Evolutionary conservation across 768 basidiomycete genomes (phyloP), one percentile per base, ranked within the genome.

Genomic region (Agaricus sinodeliciosus): DNA sequence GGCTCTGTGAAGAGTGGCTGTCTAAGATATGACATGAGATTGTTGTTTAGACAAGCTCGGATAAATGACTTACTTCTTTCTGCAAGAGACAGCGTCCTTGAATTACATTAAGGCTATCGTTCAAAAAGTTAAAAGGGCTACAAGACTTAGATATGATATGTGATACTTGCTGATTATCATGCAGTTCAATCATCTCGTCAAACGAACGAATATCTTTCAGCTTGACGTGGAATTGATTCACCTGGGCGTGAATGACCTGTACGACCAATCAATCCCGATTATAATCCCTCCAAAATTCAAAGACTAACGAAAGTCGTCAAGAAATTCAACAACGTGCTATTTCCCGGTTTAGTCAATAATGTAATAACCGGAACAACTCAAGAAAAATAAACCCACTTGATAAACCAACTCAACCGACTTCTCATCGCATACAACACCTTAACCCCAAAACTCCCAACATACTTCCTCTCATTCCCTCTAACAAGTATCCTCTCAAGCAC

Each of bases 371-470:
- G 19, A n/a, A 16, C 55, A 54, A 40, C 27, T 26, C 36, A 49
- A 31, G 22, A 3, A 28, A 16, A n/a, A 15, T 8, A 39, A n/a
- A 75, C 85, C 59, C 61, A 90, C 90, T 87, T 90, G 63, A 87
- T 77, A 59, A 91, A 87, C 90, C 90, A 93, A 53, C 85, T 85
- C 54, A 93, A 59, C 51, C 84, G 82, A 58, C 83, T 81, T 56
- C 89, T 70, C 74, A 90, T 78, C 0, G 85, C 85, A 63, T 88
- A 89, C 59, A 91, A 83, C 12, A 74, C 74, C 67, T 88, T 90
- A 60, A 85, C 52, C 48, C 82, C 81, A 7, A 31, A 31, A 18
- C 67, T 69, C 25, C 61, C 66, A 28, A 69, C 63, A 15, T 58
- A 61, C 27, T 60, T 65, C 49, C 58, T 69, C 11, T 65, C 60